Conservation (phyloP, 2,329 filamentous ascomycete species). For the Aspergillus tanneri region DNA sequence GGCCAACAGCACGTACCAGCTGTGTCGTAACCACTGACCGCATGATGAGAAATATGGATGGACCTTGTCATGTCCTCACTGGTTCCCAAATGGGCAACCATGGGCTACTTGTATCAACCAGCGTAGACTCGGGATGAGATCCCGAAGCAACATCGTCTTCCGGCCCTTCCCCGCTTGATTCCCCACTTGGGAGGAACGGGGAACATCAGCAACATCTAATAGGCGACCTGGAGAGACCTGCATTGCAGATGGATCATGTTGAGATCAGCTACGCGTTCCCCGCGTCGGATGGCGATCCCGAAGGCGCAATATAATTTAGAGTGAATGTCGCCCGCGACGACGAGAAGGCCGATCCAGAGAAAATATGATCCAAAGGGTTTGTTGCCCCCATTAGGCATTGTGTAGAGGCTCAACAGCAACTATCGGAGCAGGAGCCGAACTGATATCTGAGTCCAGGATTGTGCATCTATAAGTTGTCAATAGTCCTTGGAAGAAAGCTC, state of each 20-base stretch:
- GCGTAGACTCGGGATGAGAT: background rate
- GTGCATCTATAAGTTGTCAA: too few relatives aligned
- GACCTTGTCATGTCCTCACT: too few relatives aligned
- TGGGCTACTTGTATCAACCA: too few relatives aligned
- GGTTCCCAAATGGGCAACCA: too few relatives aligned
- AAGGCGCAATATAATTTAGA: background rate
- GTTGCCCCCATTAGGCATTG: too few relatives aligned
- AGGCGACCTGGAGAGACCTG: background rate
- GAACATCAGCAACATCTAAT: background rate
- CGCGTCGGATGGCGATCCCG: slow-evolving; percentile 11
- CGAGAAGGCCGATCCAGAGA: background rate
- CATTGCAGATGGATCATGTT: background rate
- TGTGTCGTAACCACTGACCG: background rate
- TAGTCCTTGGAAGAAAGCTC: background rate
- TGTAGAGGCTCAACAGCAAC: too few relatives aligned
- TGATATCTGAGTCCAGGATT: too few relatives aligned
- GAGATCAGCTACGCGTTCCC: background rate
- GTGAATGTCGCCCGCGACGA: background rate
- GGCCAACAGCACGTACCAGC: background rate
- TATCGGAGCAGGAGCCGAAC: too few relatives aligned
- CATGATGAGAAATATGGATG: background rate
- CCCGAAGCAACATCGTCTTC: background rate
- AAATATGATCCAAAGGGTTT: background rate
- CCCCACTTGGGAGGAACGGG: background rate
- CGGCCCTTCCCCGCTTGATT: background rate